These are phyloP conservation scores for Betula pendula DNA, from an alignment of 306 rosid genomes.

Conservation along the genomic window DNA sequence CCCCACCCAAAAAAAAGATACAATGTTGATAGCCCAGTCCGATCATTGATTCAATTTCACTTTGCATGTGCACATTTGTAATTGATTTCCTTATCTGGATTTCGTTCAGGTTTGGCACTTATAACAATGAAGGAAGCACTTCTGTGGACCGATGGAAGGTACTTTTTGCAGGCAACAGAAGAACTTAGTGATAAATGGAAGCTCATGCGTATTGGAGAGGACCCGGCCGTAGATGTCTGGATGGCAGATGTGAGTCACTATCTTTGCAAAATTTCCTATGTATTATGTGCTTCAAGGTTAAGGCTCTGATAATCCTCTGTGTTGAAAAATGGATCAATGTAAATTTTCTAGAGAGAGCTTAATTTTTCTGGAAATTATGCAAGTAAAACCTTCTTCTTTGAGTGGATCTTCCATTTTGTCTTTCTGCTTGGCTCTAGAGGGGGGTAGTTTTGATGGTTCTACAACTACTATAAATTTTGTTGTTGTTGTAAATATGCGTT, in stretches of 20 bases:
- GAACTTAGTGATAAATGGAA: constrained; percentile 84
- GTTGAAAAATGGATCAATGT: not conserved
- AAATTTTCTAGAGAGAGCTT: not conserved
- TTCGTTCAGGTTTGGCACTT: constrained; percentile 78
- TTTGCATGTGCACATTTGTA: not conserved
- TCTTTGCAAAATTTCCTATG: constrained; percentile 7
- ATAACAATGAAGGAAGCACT: constrained; percentile 70
- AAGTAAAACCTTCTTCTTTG: not conserved
- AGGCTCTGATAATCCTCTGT: too few relatives aligned
- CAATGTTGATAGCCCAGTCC: not conserved
- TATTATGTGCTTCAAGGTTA: not conserved
- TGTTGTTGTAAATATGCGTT: not conserved
- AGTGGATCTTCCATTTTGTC: not conserved
- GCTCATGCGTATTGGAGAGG: constrained; percentile 97
- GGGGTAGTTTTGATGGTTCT: not conserved
- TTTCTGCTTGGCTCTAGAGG: not conserved
- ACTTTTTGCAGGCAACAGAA: constrained; percentile 89
- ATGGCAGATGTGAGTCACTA: constrained; percentile 77
- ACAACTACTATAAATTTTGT: not conserved
- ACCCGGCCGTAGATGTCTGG: constrained; percentile 86
- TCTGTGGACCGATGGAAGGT: constrained; percentile 96
- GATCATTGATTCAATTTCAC: not conserved
- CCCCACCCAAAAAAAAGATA: not conserved
- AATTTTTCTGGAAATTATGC: not conserved
- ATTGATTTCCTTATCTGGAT: not conserved